These are phyloP conservation scores for Cenchrus purpureus DNA, from an alignment of 176 grass and related monocot species.

Conservation along the genomic window DNA sequence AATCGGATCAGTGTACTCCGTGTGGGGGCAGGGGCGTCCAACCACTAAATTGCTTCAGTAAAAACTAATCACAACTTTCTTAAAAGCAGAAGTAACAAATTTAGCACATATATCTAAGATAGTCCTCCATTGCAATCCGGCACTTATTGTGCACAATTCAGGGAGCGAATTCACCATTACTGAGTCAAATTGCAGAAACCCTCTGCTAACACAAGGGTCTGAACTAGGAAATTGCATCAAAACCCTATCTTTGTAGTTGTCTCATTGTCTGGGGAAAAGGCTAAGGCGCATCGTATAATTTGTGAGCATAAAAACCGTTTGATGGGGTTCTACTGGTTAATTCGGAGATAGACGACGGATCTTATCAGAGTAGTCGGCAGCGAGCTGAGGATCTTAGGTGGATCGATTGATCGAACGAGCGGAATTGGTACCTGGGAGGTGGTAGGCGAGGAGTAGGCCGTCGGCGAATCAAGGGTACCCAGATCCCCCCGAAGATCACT, in stretches of 20 bases:
- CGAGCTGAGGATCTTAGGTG: background rate
- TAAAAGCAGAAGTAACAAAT: background rate
- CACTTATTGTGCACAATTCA: background rate
- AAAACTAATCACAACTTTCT: too few relatives aligned
- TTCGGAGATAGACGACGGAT: too few relatives aligned
- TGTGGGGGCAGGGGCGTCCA: too few relatives aligned
- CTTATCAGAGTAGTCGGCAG: too few relatives aligned
- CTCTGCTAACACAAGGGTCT: background rate
- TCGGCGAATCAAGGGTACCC: background rate
- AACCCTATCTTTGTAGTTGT: background rate
- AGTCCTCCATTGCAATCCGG: background rate
- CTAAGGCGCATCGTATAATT: background rate
- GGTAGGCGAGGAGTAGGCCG: background rate
- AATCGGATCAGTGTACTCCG: too few relatives aligned
- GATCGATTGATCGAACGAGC: background rate
- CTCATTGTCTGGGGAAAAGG: background rate
- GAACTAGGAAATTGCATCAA: background rate
- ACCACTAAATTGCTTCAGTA: too few relatives aligned
- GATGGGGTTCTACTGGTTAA: too few relatives aligned
- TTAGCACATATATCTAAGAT: conserved; percentile 6
- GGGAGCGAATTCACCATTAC: background rate
- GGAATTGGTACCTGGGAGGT: conserved; percentile 2
- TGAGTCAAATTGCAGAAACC: background rate
- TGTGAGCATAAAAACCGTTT: too few relatives aligned
- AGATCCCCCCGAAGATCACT: background rate